phyloP scores from a whole-genome alignment of 495 filamentous ascomycete genomes.

The Pyrenula massariospora region DNA sequence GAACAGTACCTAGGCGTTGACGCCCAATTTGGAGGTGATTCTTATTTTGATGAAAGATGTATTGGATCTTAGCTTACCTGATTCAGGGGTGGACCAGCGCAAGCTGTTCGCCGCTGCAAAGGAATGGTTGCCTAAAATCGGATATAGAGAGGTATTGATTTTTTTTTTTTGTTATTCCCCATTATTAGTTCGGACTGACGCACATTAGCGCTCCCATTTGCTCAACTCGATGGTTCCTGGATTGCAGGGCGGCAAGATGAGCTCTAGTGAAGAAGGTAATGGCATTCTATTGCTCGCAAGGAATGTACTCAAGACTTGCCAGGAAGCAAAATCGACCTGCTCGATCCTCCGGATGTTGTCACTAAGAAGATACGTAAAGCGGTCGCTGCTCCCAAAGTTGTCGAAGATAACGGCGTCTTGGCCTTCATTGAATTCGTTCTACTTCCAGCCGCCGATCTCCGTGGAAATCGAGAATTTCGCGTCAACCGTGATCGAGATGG shows the following conservation, averaged over 20 bases:
- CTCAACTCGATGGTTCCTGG: constrained; percentile 90
- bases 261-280: constrained; percentile 23
- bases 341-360: constrained; percentile 63
- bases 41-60: neutral
- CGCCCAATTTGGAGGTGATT: constrained; percentile 47
- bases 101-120: constrained; percentile 81
- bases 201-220: constrained; percentile 56
- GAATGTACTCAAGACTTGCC: constrained; percentile 23
- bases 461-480: constrained; percentile 17
- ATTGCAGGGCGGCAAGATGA: constrained; percentile 74
- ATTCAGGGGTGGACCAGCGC: constrained; percentile 55
- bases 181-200: constrained; percentile 15
- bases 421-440: constrained; percentile 76
- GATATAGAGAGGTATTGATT: constrained; percentile 12
- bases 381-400: constrained; percentile 55
- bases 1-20: constrained; percentile 85
- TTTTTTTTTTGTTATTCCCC: neutral
- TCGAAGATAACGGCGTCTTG: constrained; percentile 78
- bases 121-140: neutral
- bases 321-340: constrained; percentile 82
- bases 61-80: constrained; percentile 7
- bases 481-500: constrained; percentile 35
- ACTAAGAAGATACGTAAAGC: constrained; percentile 77
- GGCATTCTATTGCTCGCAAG: constrained; percentile 21
- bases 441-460: constrained; percentile 50